Conservation (phyloP, 306 rosid species). For the Aeschynomene evenia region DNA sequence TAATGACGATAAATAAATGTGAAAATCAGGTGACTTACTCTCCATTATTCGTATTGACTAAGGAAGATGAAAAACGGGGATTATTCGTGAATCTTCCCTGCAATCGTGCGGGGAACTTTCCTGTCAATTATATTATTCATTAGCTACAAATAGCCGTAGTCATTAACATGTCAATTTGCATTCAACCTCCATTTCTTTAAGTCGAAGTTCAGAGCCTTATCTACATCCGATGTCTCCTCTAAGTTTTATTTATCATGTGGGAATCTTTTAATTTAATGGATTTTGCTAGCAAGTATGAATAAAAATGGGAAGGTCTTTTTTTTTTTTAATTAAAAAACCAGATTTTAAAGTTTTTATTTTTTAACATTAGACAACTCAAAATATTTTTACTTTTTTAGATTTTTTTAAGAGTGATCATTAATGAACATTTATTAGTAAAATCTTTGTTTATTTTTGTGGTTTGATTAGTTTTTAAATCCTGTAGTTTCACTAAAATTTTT, state of each 20-base stretch:
- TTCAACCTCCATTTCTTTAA: constrained; percentile 17
- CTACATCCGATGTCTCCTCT: not conserved
- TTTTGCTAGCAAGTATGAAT: too few species aligned
- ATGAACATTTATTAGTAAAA: too few species aligned
- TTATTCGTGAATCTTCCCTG: not conserved
- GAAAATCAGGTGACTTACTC: not conserved
- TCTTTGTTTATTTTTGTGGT: too few species aligned
- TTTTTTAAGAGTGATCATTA: too few species aligned
- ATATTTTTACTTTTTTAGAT: too few species aligned
- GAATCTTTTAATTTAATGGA: too few species aligned
- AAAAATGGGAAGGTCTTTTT: too few species aligned
- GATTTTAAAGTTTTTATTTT: too few species aligned
- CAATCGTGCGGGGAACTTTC: constrained; percentile 23
- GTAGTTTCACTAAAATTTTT: too few species aligned
- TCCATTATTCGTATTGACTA: not conserved
- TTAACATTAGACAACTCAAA: too few species aligned
- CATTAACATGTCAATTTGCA: constrained; percentile 34
- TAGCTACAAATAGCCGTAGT: constrained; percentile 19
- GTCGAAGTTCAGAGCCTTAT: constrained; percentile 4
- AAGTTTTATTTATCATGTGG: not conserved
- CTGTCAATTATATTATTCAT: not conserved
- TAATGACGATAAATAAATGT: not conserved
- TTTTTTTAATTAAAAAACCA: too few species aligned
- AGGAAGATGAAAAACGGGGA: not conserved
- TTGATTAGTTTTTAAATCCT: too few species aligned